phyloP scores from a whole-genome alignment of 805 yeast genomes.

The Peterozyma toletana region DNA sequence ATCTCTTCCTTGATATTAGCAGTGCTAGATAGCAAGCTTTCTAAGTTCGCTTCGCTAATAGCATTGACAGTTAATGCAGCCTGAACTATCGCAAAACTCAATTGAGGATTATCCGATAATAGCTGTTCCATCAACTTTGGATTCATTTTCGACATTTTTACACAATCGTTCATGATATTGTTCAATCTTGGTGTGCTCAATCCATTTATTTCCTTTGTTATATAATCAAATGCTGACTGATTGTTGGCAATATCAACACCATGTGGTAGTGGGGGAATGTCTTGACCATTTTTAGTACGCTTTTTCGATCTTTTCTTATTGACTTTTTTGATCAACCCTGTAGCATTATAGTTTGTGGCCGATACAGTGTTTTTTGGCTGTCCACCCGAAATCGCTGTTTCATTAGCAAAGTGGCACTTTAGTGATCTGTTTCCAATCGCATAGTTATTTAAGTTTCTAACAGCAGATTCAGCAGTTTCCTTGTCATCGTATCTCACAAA shows the following conservation, averaged over 20 bases:
- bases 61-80: slow-evolving; percentile 37
- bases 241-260: slow-evolving; percentile 37
- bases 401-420: slow-evolving; percentile 69
- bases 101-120: slow-evolving; percentile 68
- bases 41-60: slow-evolving; percentile 17
- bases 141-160: slow-evolving; percentile 46
- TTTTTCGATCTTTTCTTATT: slow-evolving; percentile 9
- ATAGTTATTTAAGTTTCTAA: slow-evolving; percentile 77
- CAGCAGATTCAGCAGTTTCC: slow-evolving; percentile 88
- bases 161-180: slow-evolving; percentile 48
- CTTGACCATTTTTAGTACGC: slow-evolving; percentile 15
- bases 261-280: slow-evolving; percentile 45
- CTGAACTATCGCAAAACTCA: slow-evolving; percentile 78
- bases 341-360: neutral
- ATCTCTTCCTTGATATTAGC: slow-evolving; percentile 16
- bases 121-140: slow-evolving; percentile 54
- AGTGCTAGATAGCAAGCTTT: slow-evolving; percentile 10
- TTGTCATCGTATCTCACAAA: slow-evolving; percentile 76
- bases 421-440: slow-evolving; percentile 64
- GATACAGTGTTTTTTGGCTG: neutral
- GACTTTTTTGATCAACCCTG: neutral
- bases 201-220: slow-evolving; percentile 36
- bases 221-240: slow-evolving; percentile 29
- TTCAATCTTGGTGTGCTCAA: slow-evolving; percentile 40
- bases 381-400: slow-evolving; percentile 23